A percentile compares a stretch with the other conserved stretches of the same genome.
Conservation (phyloP, 441 rosid species). For the Flueggea neowawraea region DNA sequence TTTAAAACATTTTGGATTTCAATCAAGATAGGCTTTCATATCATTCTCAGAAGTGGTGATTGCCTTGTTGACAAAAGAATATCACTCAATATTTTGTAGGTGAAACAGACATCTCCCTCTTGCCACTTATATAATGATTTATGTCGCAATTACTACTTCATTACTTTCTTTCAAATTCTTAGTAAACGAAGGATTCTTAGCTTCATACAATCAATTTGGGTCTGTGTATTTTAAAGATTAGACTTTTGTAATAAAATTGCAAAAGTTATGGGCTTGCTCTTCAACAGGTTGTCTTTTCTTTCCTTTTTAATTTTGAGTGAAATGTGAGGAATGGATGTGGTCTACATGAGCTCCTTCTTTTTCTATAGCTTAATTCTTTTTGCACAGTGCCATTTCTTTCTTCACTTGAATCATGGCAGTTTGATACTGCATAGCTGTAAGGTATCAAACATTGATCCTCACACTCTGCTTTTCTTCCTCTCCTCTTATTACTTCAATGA, state of each 20-base stretch:
- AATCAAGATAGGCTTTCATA: conserved; percentile 32
- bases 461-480: not conserved
- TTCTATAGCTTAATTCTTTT: conserved; percentile 7
- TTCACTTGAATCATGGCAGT: conserved; percentile 47
- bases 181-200: conserved; percentile 3
- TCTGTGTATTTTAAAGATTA: not conserved
- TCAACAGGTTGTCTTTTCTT: conserved; percentile 2
- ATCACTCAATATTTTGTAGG: conserved; percentile 20
- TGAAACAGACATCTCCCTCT: not conserved
- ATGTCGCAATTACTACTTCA: conserved; percentile 13
- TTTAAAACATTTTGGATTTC: conserved; percentile 5
- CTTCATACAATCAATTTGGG: not conserved
- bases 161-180: conserved; percentile 8
- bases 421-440: conserved; percentile 53
- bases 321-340: conserved; percentile 26
- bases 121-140: not conserved
- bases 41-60: conserved; percentile 50
- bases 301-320: conserved; percentile 6
- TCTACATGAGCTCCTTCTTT: conserved; percentile 16
- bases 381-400: conserved; percentile 21
- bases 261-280: conserved; percentile 25
- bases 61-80: conserved; percentile 38
- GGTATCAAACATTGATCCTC: conserved; percentile 28
- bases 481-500: not conserved
- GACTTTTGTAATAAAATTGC: not conserved